A percentile compares a stretch with the other conserved stretches of the same genome.
These are phyloP conservation scores for Cryptomeria japonica DNA, from an alignment of 75 land plant species.

Conservation along the genomic window DNA sequence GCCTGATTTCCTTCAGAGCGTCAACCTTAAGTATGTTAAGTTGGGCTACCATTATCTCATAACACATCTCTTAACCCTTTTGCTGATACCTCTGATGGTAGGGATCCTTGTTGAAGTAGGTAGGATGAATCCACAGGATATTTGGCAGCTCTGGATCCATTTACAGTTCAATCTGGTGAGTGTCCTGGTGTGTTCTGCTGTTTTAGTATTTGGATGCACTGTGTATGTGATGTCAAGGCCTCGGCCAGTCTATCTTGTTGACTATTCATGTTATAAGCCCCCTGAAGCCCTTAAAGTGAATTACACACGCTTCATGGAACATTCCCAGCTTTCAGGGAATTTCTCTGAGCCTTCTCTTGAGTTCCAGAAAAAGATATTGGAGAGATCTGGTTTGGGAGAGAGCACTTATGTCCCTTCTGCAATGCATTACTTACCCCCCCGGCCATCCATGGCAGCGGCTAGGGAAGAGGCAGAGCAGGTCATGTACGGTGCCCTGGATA, in stretches of 20 bases:
- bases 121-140: slow-evolving; percentile 44
- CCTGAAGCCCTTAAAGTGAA: slow-evolving; percentile 33
- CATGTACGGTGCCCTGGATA: slow-evolving; percentile 56
- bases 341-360: slow-evolving; percentile 47
- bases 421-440: slow-evolving; percentile 44
- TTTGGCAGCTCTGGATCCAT: slow-evolving; percentile 56
- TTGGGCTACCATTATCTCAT: slow-evolving; percentile 70
- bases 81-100: slow-evolving; percentile 54
- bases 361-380: slow-evolving; percentile 61
- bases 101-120: slow-evolving; percentile 48
- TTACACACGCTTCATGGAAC: slow-evolving; percentile 42
- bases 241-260: slow-evolving; percentile 49
- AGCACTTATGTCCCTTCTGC: slow-evolving; percentile 52
- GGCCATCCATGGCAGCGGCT: slow-evolving; percentile 55
- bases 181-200: slow-evolving; percentile 49
- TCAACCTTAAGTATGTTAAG: slow-evolving; percentile 67
- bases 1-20: slow-evolving; percentile 71
- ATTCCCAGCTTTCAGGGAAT: slow-evolving; percentile 43
- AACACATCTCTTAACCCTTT: slow-evolving; percentile 50
- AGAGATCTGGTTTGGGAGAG: slow-evolving; percentile 60
- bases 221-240: slow-evolving; percentile 54
- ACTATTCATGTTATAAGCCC: slow-evolving; percentile 55
- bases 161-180: slow-evolving; percentile 65
- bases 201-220: slow-evolving; percentile 57
- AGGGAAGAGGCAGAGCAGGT: slow-evolving; percentile 56